Conservation (phyloP, 2,329 filamentous ascomycete species). For the Cladosporium phlei region DNA sequence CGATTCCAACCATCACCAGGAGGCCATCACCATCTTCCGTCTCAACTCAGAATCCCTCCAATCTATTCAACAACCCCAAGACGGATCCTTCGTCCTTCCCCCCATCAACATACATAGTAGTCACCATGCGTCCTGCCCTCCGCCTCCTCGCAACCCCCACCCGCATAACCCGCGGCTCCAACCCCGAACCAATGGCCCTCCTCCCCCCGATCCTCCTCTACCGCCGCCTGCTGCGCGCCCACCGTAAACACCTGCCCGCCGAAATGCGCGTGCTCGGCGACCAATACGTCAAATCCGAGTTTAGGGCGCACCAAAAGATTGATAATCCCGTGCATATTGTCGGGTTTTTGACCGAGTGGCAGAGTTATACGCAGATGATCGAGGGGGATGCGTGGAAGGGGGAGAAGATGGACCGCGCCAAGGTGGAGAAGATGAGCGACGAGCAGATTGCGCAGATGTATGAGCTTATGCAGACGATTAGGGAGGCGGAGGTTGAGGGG, state of each 20-base stretch:
- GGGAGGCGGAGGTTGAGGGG: slow-evolving; percentile 47
- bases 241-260: slow-evolving; percentile 69
- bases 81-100: not conserved
- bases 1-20: not conserved
- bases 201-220: slow-evolving; percentile 87
- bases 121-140: slow-evolving; percentile 23
- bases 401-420: slow-evolving; percentile 74
- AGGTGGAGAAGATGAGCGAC: slow-evolving; percentile 95
- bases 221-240: slow-evolving; percentile 76
- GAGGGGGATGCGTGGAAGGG: slow-evolving; percentile 83
- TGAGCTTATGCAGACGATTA: slow-evolving; percentile 83
- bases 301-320: slow-evolving; percentile 72
- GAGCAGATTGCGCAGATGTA: slow-evolving; percentile 84
- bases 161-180: slow-evolving; percentile 33
- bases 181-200: slow-evolving; percentile 58
- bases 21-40: not conserved
- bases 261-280: slow-evolving; percentile 82
- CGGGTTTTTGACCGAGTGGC: slow-evolving; percentile 95
- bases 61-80: not conserved
- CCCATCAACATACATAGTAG: too few species aligned
- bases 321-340: slow-evolving; percentile 93
- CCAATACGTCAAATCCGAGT: slow-evolving; percentile 89
- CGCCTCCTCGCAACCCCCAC: slow-evolving; percentile 32
- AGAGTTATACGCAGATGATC: slow-evolving; percentile 85
- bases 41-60: not conserved